A percentile compares a stretch with the other conserved stretches of the same genome.
These are phyloP conservation scores for Epichloe uncinata DNA, from an alignment of 2,329 filamentous ascomycete genomes.

Conservation along the genomic window DNA sequence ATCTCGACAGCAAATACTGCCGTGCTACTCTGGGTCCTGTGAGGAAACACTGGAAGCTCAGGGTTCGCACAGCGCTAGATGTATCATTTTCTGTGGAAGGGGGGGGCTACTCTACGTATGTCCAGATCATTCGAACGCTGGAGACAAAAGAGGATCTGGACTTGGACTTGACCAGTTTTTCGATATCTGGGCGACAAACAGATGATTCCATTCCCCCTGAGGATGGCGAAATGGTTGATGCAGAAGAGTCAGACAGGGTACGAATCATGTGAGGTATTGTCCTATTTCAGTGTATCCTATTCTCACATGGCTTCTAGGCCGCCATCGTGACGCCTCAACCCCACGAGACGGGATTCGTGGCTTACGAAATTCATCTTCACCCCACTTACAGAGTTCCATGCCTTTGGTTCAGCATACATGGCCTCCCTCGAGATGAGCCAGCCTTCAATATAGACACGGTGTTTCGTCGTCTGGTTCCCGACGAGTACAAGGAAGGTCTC, in stretches of 20 bases:
- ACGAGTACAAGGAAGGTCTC: slow-evolving; percentile 47
- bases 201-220: slow-evolving; percentile 14
- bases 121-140: slow-evolving; percentile 43
- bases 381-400: slow-evolving; percentile 63
- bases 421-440: slow-evolving; percentile 39
- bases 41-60: slow-evolving; percentile 41
- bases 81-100: slow-evolving; percentile 26
- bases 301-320: slow-evolving; percentile 22
- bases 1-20: slow-evolving; percentile 45
- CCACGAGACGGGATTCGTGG: slow-evolving; percentile 34
- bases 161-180: slow-evolving; percentile 31
- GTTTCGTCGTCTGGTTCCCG: slow-evolving; percentile 57
- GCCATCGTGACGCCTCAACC: slow-evolving; percentile 21
- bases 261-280: slow-evolving; percentile 3
- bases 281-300: slow-evolving; percentile 7
- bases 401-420: slow-evolving; percentile 59
- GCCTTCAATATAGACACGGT: slow-evolving; percentile 53
- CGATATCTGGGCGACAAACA: slow-evolving; percentile 21
- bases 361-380: slow-evolving; percentile 64
- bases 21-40: slow-evolving; percentile 42
- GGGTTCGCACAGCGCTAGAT: slow-evolving; percentile 37
- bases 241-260: slow-evolving; percentile 40
- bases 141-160: slow-evolving; percentile 34
- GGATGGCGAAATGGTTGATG: slow-evolving; percentile 35
- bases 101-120: slow-evolving; percentile 34